A percentile compares a stretch with the other conserved stretches of the same genome.
phyloP scores from a whole-genome alignment of 1,284 basidiomycete genomes.

The Cryptococcus hybrid region DNA sequence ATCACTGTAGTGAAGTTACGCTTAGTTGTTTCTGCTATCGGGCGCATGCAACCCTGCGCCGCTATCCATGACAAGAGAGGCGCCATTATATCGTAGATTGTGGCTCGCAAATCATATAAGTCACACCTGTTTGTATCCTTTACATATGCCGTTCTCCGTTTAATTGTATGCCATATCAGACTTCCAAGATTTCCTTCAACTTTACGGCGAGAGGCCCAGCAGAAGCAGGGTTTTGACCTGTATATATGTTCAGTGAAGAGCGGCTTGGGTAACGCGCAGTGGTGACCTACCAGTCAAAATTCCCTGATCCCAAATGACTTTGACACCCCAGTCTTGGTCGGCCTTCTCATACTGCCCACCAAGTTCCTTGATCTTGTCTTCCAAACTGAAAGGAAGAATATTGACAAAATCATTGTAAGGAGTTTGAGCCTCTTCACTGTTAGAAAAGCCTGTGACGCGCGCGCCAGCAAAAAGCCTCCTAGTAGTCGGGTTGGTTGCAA shows the following conservation, averaged over 20 bases:
- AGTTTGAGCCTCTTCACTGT: conserved; percentile 62
- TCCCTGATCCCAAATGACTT: conserved; percentile 55
- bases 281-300: conserved; percentile 47
- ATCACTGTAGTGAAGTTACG: too few species aligned
- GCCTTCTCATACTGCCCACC: conserved; percentile 66
- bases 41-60: too few species aligned
- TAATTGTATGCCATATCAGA: not conserved
- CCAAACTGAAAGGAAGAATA: conserved; percentile 65
- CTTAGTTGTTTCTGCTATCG: too few species aligned
- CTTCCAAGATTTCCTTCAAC: conserved; percentile 29
- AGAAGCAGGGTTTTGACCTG: conserved; percentile 72
- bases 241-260: not conserved
- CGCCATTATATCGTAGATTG: too few species aligned
- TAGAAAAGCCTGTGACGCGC: conserved; percentile 65
- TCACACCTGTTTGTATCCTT: too few species aligned
- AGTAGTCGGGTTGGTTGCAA: conserved; percentile 57
- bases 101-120: too few species aligned
- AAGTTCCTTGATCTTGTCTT: conserved; percentile 60
- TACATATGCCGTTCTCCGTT: too few species aligned
- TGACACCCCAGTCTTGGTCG: conserved; percentile 55
- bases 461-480: conserved; percentile 65
- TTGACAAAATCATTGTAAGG: conserved; percentile 35
- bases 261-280: not conserved
- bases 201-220: conserved; percentile 49
- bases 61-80: too few species aligned